phyloP scores from a whole-genome alignment of 495 filamentous ascomycete genomes.

The Penicillium canariense region DNA sequence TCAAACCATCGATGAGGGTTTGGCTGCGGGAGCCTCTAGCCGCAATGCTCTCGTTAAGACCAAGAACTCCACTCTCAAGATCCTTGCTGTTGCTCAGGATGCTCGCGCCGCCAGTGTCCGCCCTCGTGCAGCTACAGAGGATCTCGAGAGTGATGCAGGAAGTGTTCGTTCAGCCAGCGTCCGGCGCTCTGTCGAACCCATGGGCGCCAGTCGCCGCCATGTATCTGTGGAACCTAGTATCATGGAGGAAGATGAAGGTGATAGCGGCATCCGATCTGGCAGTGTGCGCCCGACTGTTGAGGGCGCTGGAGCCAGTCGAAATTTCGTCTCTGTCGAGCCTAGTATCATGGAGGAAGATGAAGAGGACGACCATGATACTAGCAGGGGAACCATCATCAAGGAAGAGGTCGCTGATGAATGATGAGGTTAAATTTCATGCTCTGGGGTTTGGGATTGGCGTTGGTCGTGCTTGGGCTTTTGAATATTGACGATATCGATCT shows the following conservation, averaged over 20 bases:
- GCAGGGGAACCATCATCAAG: constrained; percentile 47
- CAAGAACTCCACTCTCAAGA: constrained; percentile 57
- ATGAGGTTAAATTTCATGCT: constrained; percentile 23
- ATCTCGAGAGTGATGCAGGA: constrained; percentile 33
- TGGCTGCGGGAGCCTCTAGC: constrained; percentile 67
- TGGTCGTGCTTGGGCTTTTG: constrained; percentile 6
- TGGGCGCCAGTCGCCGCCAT: constrained; percentile 25
- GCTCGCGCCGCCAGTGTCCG: constrained; percentile 32
- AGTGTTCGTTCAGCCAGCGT: constrained; percentile 41
- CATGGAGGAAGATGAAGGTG: constrained; percentile 50
- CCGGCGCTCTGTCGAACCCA: constrained; percentile 41
- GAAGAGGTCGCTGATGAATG: constrained; percentile 44
- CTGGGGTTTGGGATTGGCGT: constrained; percentile 23
- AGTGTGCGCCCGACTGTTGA: constrained; percentile 24
- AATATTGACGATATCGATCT: not conserved
- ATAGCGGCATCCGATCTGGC: constrained; percentile 21
- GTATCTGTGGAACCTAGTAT: constrained; percentile 47
- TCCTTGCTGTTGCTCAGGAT: constrained; percentile 41
- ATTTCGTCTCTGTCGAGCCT: constrained; percentile 27
- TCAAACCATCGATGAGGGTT: constrained; percentile 65
- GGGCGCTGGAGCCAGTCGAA: constrained; percentile 11
- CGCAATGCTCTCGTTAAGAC: constrained; percentile 78
- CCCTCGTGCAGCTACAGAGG: constrained; percentile 39
- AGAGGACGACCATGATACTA: constrained; percentile 55
- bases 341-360: constrained; percentile 48